Conservation (phyloP, 1,139 yeast genomes). For the Taphrina pruni region DNA sequence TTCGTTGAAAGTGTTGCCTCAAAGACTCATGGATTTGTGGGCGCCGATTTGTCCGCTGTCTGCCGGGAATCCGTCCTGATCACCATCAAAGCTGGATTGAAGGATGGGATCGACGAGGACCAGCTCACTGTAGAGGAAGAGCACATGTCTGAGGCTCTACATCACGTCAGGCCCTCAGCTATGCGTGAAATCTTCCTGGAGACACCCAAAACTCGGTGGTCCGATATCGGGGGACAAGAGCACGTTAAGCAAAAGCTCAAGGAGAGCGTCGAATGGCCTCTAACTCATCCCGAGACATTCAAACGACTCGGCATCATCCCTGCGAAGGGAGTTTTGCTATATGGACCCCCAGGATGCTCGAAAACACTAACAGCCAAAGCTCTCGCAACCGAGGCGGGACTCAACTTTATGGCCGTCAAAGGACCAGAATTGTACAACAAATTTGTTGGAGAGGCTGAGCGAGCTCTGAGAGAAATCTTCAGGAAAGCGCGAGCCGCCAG, state of each 20-base stretch:
- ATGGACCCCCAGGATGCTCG: constrained; percentile 99
- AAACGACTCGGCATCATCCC: constrained; percentile 78
- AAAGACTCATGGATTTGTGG: constrained; percentile 95
- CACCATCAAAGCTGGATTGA: constrained; percentile 69
- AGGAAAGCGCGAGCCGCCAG: constrained; percentile 98
- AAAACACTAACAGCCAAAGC: constrained; percentile 97
- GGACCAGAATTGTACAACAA: constrained; percentile 97
- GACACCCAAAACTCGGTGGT: constrained; percentile 92
- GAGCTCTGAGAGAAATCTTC: constrained; percentile 96
- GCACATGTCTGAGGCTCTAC: constrained; percentile 71
- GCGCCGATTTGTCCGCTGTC: constrained; percentile 88
- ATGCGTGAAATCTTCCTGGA: constrained; percentile 92
- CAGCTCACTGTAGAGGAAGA: constrained; percentile 54
- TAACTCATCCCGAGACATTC: constrained; percentile 81
- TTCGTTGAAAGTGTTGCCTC: constrained; percentile 67
- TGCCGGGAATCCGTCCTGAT: constrained; percentile 88
- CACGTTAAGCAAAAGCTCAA: constrained; percentile 75
- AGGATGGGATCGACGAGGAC: constrained; percentile 52
- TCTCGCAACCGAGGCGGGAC: constrained; percentile 97
- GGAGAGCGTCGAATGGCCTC: constrained; percentile 91
- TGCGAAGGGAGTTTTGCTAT: constrained; percentile 90
- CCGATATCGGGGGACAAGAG: constrained; percentile 94
- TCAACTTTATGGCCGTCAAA: constrained; percentile 95
- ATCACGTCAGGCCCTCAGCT: constrained; percentile 89
- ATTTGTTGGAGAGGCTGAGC: constrained; percentile 98